These are phyloP conservation scores for Aspergillus incahuasiensis DNA, from an alignment of 495 filamentous ascomycete species.

Conservation along the genomic window DNA sequence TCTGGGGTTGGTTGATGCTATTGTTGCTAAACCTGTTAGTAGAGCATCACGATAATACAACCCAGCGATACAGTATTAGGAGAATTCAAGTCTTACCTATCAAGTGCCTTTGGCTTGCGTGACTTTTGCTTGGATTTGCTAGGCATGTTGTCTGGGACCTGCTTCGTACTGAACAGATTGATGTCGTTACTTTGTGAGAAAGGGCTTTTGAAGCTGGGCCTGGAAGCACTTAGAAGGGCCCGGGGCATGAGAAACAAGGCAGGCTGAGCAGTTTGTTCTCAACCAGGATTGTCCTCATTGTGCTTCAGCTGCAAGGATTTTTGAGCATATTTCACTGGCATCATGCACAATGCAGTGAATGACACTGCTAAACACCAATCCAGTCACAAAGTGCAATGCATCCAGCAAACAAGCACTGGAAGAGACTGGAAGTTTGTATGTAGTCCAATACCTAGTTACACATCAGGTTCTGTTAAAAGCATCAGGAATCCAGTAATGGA, in stretches of 20 bases:
- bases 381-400: too few species aligned
- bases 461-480: too few species aligned
- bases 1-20: neutral
- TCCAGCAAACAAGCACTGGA: too few species aligned
- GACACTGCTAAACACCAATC: neutral
- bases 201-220: neutral
- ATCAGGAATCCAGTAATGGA: neutral
- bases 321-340: neutral
- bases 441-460: too few species aligned
- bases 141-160: neutral
- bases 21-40: neutral
- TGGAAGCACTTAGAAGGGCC: neutral
- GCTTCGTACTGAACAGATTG: neutral
- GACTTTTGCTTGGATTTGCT: slow-evolving; percentile 1
- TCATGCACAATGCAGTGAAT: neutral
- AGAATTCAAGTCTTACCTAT: neutral
- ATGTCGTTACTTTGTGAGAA: neutral
- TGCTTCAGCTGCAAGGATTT: neutral
- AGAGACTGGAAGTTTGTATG: too few species aligned
- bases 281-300: neutral
- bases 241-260: neutral
- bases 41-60: neutral
- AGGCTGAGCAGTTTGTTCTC: neutral
- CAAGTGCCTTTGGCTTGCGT: neutral
- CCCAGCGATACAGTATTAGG: neutral